Base-by-base conservation (phyloP, 257 asterid genomes). In the Solanum rostratum region DNA sequence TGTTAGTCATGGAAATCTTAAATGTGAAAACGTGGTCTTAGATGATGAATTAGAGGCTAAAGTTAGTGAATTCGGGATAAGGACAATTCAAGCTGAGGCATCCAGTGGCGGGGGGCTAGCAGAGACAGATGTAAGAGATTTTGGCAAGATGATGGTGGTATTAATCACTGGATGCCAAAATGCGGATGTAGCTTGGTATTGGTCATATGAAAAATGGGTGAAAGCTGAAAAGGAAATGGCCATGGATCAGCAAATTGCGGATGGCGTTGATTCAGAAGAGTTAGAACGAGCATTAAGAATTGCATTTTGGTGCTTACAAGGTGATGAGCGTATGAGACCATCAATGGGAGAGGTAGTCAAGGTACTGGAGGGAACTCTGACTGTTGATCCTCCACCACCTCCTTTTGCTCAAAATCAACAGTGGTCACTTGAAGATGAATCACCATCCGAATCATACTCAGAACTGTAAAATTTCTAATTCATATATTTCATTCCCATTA, bases 261-360 rank as follows among this genome's bases (percentile, higher is more conserved):
- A 85, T 7, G 85, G 79, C 1, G 49, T 85, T 14, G 80, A 69
- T 46, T 81, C n/a, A 1, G 87, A 86, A 2, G 92, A 90, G 85
- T 27, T 90, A 71, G 90, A 90, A 69, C 86, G 90, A 20, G 85
- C 85, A 16, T 10, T 88, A 84, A 88, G 90, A 78, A 80, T 90
- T 74, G 87, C 89, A 22, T 86, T 90, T 74, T 90, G 92, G 92
- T 90, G 89, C 62, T 81, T 90, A 41, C 90, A 90, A 62, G 88
- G 46, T 15, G 90, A 90, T 76, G 89, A 81, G 41, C 74, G 87
- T 70, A 82, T 88, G 90, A 86, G 90, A 71, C 90, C 90, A 6
- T 83, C 92, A 43, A 88, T 90, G 89, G 89, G 89, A 57, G 90
- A 90, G 85, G 87, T 90, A 6, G 87, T 88, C 18, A 84, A 88